A percentile compares a stretch with the other conserved stretches of the same genome.
phyloP scores from a whole-genome alignment of 2,329 filamentous ascomycete species.

The Fusarium continuum region DNA sequence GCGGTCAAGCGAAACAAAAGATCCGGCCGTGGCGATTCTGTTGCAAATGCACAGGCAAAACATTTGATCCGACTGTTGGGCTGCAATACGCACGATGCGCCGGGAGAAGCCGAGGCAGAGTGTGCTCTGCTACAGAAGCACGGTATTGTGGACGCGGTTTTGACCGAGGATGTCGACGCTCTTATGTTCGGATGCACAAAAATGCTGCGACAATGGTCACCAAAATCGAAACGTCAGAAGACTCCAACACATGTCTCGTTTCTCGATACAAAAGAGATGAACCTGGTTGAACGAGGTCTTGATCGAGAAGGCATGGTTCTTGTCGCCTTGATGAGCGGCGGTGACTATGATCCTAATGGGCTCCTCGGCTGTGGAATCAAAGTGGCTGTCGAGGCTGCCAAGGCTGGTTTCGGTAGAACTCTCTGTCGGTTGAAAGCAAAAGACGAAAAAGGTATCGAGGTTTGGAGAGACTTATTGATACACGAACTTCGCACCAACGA shows the following conservation, averaged over 20 bases:
- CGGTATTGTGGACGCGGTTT: slow-evolving; percentile 88
- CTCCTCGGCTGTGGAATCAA: slow-evolving; percentile 89
- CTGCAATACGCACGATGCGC: slow-evolving; percentile 84
- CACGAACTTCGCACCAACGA: slow-evolving; percentile 87
- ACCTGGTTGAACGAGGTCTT: slow-evolving; percentile 64
- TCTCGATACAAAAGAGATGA: slow-evolving; percentile 71
- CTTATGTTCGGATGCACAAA: slow-evolving; percentile 93
- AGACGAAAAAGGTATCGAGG: slow-evolving; percentile 66
- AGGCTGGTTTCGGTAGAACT: slow-evolving; percentile 83
- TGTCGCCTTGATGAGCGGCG: slow-evolving; percentile 92
- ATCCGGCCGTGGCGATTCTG: slow-evolving; percentile 69
- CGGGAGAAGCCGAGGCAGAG: slow-evolving; percentile 95
- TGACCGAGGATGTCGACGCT: slow-evolving; percentile 96
- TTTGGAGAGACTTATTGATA: slow-evolving; percentile 77
- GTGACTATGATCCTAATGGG: slow-evolving; percentile 90
- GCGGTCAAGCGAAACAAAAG: slow-evolving; percentile 88
- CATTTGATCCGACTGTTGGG: slow-evolving; percentile 85
- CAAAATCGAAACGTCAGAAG: slow-evolving; percentile 72
- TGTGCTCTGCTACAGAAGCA: slow-evolving; percentile 85
- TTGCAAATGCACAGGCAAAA: slow-evolving; percentile 81
- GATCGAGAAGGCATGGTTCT: slow-evolving; percentile 91
- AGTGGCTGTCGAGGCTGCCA: slow-evolving; percentile 87
- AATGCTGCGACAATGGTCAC: slow-evolving; percentile 84
- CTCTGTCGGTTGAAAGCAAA: slow-evolving; percentile 72
- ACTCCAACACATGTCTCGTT: slow-evolving; percentile 86